These are phyloP conservation scores for Curvularia hawaiiensis DNA, from an alignment of 2,329 filamentous ascomycete species.

Conservation along the genomic window DNA sequence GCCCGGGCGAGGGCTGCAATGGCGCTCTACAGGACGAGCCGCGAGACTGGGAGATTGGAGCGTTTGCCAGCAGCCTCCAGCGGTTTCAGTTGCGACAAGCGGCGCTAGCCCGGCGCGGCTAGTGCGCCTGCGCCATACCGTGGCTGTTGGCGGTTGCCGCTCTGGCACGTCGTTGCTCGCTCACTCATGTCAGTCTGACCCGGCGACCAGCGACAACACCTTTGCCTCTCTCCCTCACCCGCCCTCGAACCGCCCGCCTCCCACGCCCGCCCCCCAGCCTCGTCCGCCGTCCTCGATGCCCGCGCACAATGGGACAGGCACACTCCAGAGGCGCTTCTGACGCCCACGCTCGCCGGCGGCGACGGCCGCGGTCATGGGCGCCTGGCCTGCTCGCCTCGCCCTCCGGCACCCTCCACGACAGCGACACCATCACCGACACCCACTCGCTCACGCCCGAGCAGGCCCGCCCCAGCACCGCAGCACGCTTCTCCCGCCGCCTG, in stretches of 20 bases:
- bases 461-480: not conserved
- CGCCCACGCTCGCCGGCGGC: conserved; percentile 32
- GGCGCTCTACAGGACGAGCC: not conserved
- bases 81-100: conserved; percentile 9
- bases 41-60: not conserved
- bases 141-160: not conserved
- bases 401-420: conserved; percentile 1
- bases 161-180: conserved; percentile 7
- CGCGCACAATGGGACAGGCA: conserved; percentile 47
- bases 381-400: conserved; percentile 28
- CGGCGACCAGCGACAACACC: not conserved
- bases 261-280: conserved; percentile 25
- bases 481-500: conserved; percentile 33
- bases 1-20: conserved; percentile 1
- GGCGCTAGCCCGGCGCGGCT: conserved; percentile 3
- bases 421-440: conserved; percentile 17
- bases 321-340: conserved; percentile 39
- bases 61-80: conserved; percentile 5
- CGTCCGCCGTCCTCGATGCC: conserved; percentile 25
- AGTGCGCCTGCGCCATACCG: conserved; percentile 12
- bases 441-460: conserved; percentile 22
- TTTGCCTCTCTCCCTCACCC: not conserved
- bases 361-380: conserved; percentile 43
- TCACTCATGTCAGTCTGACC: no score
- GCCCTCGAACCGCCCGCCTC: not conserved